Evolutionary conservation across 805 yeast species (phyloP).

Genomic region (Saccharomycopsis sp.): DNA sequence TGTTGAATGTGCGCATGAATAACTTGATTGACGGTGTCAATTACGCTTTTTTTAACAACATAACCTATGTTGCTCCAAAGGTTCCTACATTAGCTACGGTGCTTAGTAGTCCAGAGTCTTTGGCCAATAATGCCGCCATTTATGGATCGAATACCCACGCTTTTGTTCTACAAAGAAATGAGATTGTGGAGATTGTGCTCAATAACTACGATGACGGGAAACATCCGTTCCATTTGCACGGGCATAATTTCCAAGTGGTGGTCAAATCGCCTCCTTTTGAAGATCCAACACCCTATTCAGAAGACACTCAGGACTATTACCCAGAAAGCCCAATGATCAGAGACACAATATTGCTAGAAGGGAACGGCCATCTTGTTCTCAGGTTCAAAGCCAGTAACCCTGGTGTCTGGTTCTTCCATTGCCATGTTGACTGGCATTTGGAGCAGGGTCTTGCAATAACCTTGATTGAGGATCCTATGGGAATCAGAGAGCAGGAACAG

Average conservation of each 20-base stretch:
- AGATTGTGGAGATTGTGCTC: slow-evolving; percentile 66
- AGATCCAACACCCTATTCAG: slow-evolving; percentile 51
- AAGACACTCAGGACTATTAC: slow-evolving; percentile 34
- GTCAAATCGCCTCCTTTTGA: slow-evolving; percentile 48
- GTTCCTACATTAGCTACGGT: slow-evolving; percentile 66
- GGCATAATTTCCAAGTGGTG: slow-evolving; percentile 61
- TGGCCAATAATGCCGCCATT: slow-evolving; percentile 49
- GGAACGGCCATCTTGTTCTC: slow-evolving; percentile 60
- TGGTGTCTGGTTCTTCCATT: slow-evolving; percentile 92
- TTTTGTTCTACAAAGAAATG: slow-evolving; percentile 50
- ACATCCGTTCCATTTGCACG: slow-evolving; percentile 76
- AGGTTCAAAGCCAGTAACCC: slow-evolving; percentile 82
- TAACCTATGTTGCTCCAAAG: slow-evolving; percentile 58
- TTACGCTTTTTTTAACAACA: slow-evolving; percentile 69
- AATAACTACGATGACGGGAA: slow-evolving; percentile 76
- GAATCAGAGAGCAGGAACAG: slow-evolving; percentile 36
- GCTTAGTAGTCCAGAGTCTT: slow-evolving; percentile 48
- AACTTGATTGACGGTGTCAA: slow-evolving; percentile 68
- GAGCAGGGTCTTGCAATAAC: slow-evolving; percentile 74
- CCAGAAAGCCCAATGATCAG: slow-evolving; percentile 59
- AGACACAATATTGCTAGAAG: slow-evolving; percentile 64
- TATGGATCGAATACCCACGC: slow-evolving; percentile 71
- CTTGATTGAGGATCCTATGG: slow-evolving; percentile 62
- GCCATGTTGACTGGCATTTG: slow-evolving; percentile 84
- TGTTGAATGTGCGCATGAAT: slow-evolving; percentile 55